Conservation (phyloP, 495 filamentous ascomycete genomes). For the Xylaria scruposa region DNA sequence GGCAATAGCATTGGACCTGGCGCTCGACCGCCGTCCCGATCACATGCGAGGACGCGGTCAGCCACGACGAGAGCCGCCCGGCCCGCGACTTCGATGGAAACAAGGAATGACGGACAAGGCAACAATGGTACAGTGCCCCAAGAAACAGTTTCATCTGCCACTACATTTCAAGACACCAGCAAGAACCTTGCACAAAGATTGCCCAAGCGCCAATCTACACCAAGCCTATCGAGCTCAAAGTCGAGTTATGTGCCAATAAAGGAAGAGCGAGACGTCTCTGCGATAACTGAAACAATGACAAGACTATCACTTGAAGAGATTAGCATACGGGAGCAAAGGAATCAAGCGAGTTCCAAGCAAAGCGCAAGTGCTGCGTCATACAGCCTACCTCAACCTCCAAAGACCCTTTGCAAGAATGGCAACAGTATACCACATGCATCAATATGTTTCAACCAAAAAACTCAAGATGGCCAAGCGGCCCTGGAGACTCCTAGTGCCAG, state of each 20-base stretch:
- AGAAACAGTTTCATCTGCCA: constrained; percentile 33
- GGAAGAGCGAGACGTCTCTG: constrained; percentile 40
- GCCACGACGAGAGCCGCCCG: constrained; percentile 53
- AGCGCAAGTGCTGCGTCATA: neutral
- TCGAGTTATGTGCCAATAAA: constrained; percentile 23
- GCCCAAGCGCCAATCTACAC: constrained; percentile 38
- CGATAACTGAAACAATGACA: constrained; percentile 17
- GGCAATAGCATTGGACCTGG: constrained; percentile 64
- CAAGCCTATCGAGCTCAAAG: constrained; percentile 33
- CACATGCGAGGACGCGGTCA: constrained; percentile 50
- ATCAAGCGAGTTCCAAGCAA: constrained; percentile 50
- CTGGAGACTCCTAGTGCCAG: constrained; percentile 35
- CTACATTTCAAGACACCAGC: constrained; percentile 28
- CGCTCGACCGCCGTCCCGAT: constrained; percentile 53
- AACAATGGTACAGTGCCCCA: constrained; percentile 71
- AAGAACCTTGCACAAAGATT: constrained; percentile 28
- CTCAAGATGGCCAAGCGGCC: constrained; percentile 44
- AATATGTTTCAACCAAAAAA: constrained; percentile 10
- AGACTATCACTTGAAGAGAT: constrained; percentile 41
- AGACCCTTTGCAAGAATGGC: constrained; percentile 17
- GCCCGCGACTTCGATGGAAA: constrained; percentile 67
- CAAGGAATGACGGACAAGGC: constrained; percentile 46
- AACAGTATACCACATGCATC: neutral
- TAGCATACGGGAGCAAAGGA: constrained; percentile 24
- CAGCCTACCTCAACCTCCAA: constrained; percentile 25